These are phyloP conservation scores for Sclerotinia trifoliorum DNA, from an alignment of 2,329 filamentous ascomycete species.

Conservation along the genomic window DNA sequence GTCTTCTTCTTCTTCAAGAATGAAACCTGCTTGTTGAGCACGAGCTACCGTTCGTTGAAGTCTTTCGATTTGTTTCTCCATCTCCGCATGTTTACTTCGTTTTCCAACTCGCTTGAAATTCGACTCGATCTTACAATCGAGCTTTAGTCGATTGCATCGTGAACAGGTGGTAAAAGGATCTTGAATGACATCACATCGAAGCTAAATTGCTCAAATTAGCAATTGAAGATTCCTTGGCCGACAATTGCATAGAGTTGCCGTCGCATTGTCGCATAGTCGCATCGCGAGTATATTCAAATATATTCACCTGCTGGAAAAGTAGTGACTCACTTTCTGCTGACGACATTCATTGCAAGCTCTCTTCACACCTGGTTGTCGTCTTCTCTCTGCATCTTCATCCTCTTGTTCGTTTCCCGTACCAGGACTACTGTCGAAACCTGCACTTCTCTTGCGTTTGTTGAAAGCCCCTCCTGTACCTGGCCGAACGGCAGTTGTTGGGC, in stretches of 20 bases:
- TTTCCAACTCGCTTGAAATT: constrained; percentile 86
- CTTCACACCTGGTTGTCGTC: constrained; percentile 68
- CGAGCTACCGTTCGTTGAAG: constrained; percentile 60
- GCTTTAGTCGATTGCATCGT: constrained; percentile 74
- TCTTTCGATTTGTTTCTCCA: constrained; percentile 78
- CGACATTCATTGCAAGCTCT: constrained; percentile 82
- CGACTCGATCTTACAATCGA: constrained; percentile 82
- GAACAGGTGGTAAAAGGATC: constrained; percentile 77
- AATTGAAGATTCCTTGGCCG: constrained; percentile 7
- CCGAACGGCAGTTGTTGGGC: constrained; percentile 34
- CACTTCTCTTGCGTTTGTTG: constrained; percentile 60
- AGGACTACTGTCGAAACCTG: constrained; percentile 58
- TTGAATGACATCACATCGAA: constrained; percentile 81
- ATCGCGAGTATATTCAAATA: not conserved
- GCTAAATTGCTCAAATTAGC: constrained; percentile 46
- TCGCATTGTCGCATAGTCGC: not conserved
- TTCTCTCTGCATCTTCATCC: constrained; percentile 57
- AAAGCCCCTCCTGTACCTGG: constrained; percentile 35
- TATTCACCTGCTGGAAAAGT: constrained; percentile 1
- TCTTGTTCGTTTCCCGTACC: constrained; percentile 56
- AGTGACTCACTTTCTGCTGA: constrained; percentile 72
- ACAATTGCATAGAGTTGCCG: not conserved
- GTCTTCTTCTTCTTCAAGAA: constrained; percentile 53
- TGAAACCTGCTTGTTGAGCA: constrained; percentile 59
- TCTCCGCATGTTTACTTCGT: constrained; percentile 78